These are phyloP conservation scores for Sugiyamaella grinbergsii DNA, from an alignment of 1,139 yeast genomes.

Conservation along the genomic window DNA sequence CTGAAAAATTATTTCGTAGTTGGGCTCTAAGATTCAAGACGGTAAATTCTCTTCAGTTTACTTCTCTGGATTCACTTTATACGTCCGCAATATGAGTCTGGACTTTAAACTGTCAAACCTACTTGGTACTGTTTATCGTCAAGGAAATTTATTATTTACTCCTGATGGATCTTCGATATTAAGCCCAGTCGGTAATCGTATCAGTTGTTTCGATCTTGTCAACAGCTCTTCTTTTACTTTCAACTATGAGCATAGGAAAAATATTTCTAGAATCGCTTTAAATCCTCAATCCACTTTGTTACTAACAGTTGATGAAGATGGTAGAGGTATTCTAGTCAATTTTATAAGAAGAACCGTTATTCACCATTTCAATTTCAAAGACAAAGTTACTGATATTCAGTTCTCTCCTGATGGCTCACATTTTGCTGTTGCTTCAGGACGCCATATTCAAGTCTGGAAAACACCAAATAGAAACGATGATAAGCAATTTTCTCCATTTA, in stretches of 20 bases:
- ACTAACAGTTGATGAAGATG: constrained; percentile 83
- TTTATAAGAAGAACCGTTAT: constrained; percentile 82
- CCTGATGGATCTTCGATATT: constrained; percentile 81
- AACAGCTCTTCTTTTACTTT: constrained; percentile 87
- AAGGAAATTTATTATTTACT: constrained; percentile 86
- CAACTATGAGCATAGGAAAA: constrained; percentile 88
- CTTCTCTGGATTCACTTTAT: no score
- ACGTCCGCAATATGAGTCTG: constrained; percentile 32
- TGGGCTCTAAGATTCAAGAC: no score
- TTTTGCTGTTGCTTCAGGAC: constrained; percentile 82
- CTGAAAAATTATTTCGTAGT: constrained; percentile 18
- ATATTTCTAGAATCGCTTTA: constrained; percentile 75
- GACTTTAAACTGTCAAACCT: constrained; percentile 66
- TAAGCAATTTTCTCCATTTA: constrained; percentile 94
- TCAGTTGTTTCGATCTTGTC: constrained; percentile 81
- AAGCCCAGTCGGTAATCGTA: constrained; percentile 94
- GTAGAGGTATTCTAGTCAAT: constrained; percentile 89
- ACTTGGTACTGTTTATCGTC: constrained; percentile 90
- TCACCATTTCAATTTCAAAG: constrained; percentile 93
- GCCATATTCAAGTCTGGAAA: constrained; percentile 90
- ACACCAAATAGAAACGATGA: constrained; percentile 71
- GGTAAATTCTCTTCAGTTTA: no score
- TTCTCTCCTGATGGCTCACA: constrained; percentile 88
- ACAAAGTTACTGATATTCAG: constrained; percentile 67
- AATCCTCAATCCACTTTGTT: constrained; percentile 80